Evolutionary conservation across 1,139 yeast genomes (phyloP), one percentile per base, ranked within the genome.

Genomic region (Wickerhamomyces sp.): DNA sequence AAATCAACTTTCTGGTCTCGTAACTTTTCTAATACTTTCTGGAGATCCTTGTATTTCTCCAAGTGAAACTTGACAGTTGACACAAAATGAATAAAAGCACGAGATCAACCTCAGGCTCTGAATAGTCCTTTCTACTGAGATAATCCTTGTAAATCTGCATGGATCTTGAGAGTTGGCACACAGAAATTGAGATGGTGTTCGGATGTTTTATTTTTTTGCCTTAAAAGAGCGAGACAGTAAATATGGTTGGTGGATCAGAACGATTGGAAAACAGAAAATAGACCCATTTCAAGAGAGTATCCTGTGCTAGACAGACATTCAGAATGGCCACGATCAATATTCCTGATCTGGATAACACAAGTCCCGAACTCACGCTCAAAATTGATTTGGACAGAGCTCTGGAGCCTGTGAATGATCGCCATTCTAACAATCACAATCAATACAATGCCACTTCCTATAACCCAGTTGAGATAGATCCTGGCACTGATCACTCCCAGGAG

Each of bases 321-420:
- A 7, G 13, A 5, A 33, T 33, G 30, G 19, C 31, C 12, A 26
- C 31, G 10, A 33, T 26, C 3, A 33, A 20, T 8, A 33, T 33
- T 4, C 36, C 36, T 12, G 30, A 26, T 12, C 26, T 28, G 28
- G 28, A 35, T 6, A 12, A 4, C 20, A 28, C 22, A 12, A 16
- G 8, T 15, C 26, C 28, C 10, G 35, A 28, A 15, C 28, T 41
- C 18, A 24, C 18, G n/a, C 32, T 46, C 22, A 51, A 52, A 37
- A 54, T 52, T 27, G 56, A 54, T 21, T 45, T 52, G 27, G 55
- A 54, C 42, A 39, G 37, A 38, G 56, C 55, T 4, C 36, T 47
- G 41, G 42, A 27, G 7, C 43, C 51, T 5, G 45, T 41, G 35
- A 30, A 22, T n/a, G n/a, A n/a, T n/a, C n/a, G n/a, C n/a, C n/a